These are phyloP conservation scores for Metarhizium album DNA, from an alignment of 2,329 filamentous ascomycete genomes.

Conservation along the genomic window DNA sequence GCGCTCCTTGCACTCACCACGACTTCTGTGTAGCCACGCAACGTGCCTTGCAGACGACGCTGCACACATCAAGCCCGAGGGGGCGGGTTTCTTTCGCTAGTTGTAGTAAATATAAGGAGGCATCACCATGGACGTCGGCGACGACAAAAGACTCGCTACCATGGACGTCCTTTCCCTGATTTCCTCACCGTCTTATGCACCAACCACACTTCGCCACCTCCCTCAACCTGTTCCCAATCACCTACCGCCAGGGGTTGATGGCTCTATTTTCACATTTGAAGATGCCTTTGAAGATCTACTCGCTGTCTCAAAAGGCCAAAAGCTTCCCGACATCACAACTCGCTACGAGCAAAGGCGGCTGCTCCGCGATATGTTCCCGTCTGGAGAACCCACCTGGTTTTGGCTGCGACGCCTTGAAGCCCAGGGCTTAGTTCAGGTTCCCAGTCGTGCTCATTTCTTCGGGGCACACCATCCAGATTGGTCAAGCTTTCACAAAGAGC, in stretches of 20 bases:
- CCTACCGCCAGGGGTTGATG: constrained; percentile 25
- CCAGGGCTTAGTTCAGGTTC: constrained; percentile 27
- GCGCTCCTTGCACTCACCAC: not conserved
- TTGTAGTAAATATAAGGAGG: not conserved
- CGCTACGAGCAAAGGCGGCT: constrained; percentile 25
- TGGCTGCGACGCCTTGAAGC: constrained; percentile 30
- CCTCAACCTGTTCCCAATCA: constrained; percentile 37
- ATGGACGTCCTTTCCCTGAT: constrained; percentile 14
- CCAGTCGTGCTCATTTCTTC: constrained; percentile 10
- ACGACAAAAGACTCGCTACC: not conserved
- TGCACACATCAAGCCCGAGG: not conserved
- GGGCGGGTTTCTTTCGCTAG: not conserved
- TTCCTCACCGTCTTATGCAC: constrained; percentile 19
- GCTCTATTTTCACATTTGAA: constrained; percentile 37
- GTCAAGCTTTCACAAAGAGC: constrained; percentile 20
- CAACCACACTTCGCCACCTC: constrained; percentile 29
- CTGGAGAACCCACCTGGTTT: constrained; percentile 28
- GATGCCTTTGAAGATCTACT: constrained; percentile 50
- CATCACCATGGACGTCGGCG: not conserved
- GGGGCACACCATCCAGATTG: constrained; percentile 13
- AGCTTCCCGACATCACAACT: constrained; percentile 28
- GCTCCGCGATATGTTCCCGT: constrained; percentile 27
- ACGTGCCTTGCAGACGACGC: not conserved
- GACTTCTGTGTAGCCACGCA: not conserved
- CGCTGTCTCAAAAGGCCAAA: constrained; percentile 30